A percentile compares a stretch with the other conserved stretches of the same genome.
phyloP scores from a whole-genome alignment of 768 basidiomycete species.

The Mrakia frigida region DNA sequence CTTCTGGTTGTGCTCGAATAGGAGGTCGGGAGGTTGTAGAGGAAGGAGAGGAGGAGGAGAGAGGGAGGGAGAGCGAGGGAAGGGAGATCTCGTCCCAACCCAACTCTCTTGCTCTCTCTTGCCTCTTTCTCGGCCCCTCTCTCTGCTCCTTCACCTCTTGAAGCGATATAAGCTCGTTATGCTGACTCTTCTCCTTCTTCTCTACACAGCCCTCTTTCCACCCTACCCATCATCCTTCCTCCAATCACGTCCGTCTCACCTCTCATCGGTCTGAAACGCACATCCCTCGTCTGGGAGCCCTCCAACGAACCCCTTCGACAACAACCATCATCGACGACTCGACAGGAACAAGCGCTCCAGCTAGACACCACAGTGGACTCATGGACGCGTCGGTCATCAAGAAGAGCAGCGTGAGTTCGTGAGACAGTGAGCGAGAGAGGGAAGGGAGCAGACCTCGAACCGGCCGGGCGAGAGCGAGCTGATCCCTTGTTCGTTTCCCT shows the following conservation, averaged over 20 bases:
- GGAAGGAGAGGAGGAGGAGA: background rate
- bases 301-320: conserved; percentile 10
- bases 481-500: background rate
- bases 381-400: background rate
- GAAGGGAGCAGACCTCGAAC: background rate
- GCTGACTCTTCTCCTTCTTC: background rate
- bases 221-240: background rate
- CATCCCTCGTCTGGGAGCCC: conserved; percentile 16
- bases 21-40: background rate
- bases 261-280: conserved; percentile 27
- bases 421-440: too few species aligned
- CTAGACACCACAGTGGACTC: conserved; percentile 2
- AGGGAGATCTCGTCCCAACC: background rate
- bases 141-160: background rate
- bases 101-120: background rate
- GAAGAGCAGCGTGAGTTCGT: background rate
- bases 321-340: conserved; percentile 24
- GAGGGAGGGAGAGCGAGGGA: background rate
- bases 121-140: background rate
- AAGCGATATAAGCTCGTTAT: background rate
- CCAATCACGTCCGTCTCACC: conserved; percentile 9
- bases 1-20: background rate
- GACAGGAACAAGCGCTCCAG: background rate
- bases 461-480: conserved; percentile 2
- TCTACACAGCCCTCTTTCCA: background rate